Evolutionary conservation across 441 rosid genomes (phyloP).

Genomic region (Adansonia gregorii): DNA sequence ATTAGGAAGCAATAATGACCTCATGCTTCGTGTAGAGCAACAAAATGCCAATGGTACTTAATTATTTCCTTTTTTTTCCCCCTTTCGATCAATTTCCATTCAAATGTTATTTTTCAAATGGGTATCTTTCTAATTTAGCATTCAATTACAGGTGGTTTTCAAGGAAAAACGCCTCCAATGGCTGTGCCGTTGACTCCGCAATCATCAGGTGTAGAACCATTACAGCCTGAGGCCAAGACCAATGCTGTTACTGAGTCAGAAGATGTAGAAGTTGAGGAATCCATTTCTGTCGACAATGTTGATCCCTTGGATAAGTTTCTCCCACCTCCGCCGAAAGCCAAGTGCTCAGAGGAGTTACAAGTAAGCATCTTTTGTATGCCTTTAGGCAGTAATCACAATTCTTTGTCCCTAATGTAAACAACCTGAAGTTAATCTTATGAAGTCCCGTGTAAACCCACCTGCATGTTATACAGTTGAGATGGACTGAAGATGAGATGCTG

Average conservation of each 20-base stretch:
- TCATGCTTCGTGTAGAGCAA: slow-evolving; percentile 34
- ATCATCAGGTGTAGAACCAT: slow-evolving; percentile 48
- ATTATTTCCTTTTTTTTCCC: slow-evolving; percentile 2
- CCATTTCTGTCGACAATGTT: slow-evolving; percentile 41
- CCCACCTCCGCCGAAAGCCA: slow-evolving; percentile 60
- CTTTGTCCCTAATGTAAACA: background rate
- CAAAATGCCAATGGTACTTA: slow-evolving; percentile 40
- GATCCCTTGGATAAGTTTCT: slow-evolving; percentile 78
- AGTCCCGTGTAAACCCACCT: background rate
- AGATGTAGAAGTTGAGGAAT: slow-evolving; percentile 45
- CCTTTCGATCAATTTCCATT: slow-evolving; percentile 13
- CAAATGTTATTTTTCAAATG: background rate
- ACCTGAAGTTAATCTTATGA: background rate
- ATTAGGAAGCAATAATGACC: slow-evolving; percentile 30
- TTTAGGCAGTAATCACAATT: background rate
- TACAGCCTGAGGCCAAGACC: slow-evolving; percentile 43
- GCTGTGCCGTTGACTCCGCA: slow-evolving; percentile 51
- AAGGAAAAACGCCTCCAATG: slow-evolving; percentile 42
- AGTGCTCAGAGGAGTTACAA: slow-evolving; percentile 81
- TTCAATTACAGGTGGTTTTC: slow-evolving; percentile 39
- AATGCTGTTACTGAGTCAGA: slow-evolving; percentile 43
- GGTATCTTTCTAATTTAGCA: slow-evolving; percentile 8
- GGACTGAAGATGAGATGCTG: background rate
- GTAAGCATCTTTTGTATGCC: slow-evolving; percentile 46
- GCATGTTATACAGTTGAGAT: background rate